These are phyloP conservation scores for Beauveria pseudobassiana DNA, from an alignment of 2,329 filamentous ascomycete genomes.

Conservation along the genomic window DNA sequence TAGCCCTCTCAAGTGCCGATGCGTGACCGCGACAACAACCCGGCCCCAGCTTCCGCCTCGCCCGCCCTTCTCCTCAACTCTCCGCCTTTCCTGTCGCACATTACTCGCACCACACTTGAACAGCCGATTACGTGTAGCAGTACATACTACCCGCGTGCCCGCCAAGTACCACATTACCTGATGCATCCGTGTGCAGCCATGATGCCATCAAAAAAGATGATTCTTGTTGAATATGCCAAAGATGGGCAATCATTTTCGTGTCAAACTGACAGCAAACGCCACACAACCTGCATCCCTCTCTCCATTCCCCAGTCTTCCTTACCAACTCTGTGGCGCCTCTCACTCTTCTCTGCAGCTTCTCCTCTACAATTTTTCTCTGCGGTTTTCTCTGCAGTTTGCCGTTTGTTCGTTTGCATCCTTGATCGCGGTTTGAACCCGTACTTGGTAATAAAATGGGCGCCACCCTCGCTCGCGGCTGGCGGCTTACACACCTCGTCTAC, in stretches of 20 bases:
- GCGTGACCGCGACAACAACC: no score
- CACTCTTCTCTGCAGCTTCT: not conserved
- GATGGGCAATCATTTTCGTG: not conserved
- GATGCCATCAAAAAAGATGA: no score
- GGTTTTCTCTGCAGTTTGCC: not conserved
- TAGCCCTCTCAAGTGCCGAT: no score
- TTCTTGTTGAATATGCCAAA: no score
- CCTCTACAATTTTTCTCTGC: not conserved
- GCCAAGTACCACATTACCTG: no score
- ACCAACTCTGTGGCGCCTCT: not conserved
- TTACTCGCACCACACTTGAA: not conserved
- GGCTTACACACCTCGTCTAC: not conserved
- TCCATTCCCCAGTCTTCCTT: not conserved
- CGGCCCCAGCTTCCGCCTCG: no score
- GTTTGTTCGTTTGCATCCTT: no score
- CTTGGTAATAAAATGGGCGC: no score
- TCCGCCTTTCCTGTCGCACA: not conserved
- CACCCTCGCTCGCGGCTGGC: no score
- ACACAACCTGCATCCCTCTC: not conserved
- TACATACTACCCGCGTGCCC: not conserved
- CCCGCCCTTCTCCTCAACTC: not conserved
- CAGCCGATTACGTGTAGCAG: not conserved
- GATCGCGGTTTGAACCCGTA: no score
- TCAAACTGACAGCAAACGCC: not conserved
- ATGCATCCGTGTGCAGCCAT: no score